A percentile compares a stretch with the other conserved stretches of the same genome.
Evolutionary conservation across 176 grass and related monocot species (phyloP).

Genomic region (Musa acuminata): DNA sequence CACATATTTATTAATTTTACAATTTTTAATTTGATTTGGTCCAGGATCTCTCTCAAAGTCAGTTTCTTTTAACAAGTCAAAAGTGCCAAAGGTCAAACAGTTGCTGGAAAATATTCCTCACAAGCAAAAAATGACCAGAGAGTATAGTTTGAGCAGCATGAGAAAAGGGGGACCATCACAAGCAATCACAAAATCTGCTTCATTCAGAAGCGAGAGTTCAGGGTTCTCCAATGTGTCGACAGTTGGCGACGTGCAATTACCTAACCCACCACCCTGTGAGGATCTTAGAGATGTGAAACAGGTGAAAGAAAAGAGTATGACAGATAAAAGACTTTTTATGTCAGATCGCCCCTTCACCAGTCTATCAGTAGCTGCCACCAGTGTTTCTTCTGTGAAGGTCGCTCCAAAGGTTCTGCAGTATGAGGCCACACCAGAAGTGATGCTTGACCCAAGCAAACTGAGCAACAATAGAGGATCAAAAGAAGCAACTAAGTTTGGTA

Average conservation of each 20-base stretch:
- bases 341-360: slow-evolving; percentile 36
- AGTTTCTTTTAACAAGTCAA: slow-evolving; percentile 71
- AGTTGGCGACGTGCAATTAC: slow-evolving; percentile 24
- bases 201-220: slow-evolving; percentile 49
- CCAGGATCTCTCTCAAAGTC: slow-evolving; percentile 60
- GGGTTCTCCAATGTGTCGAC: slow-evolving; percentile 13
- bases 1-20: slow-evolving; percentile 8
- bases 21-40: slow-evolving; percentile 14
- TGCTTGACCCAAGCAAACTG: slow-evolving; percentile 23
- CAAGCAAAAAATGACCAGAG: slow-evolving; percentile 49
- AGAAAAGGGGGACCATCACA: slow-evolving; percentile 42
- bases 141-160: slow-evolving; percentile 27
- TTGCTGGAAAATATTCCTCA: slow-evolving; percentile 50
- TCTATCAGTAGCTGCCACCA: slow-evolving; percentile 21
- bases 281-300: slow-evolving; percentile 32
- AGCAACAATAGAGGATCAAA: slow-evolving; percentile 31
- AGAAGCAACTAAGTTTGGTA: slow-evolving; percentile 35
- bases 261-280: slow-evolving; percentile 24
- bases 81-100: slow-evolving; percentile 84
- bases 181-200: slow-evolving; percentile 44
- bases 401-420: slow-evolving; percentile 26
- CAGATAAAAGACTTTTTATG: slow-evolving; percentile 42
- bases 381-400: slow-evolving; percentile 28
- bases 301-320: slow-evolving; percentile 23
- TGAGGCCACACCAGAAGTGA: slow-evolving; percentile 27